Base-by-base conservation (phyloP, 2,329 filamentous ascomycete species). In the Diaporthe longicolla region DNA sequence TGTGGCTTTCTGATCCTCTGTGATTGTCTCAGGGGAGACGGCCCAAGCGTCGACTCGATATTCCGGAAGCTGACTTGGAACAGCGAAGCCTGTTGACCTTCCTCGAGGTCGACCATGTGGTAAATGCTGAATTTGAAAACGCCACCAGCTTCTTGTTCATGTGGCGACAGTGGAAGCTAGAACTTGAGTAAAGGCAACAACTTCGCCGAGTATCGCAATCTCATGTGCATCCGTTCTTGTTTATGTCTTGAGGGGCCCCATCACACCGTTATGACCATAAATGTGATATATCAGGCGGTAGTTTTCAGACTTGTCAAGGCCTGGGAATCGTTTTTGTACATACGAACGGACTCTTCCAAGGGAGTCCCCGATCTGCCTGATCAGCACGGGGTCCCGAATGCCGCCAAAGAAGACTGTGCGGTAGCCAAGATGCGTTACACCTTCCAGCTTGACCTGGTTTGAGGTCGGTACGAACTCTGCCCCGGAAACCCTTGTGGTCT, bases 101-200 rank as follows among this genome's bases (percentile, higher is more conserved):
- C 24, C 29, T 65, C 40, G 26, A 65, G 43, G 43, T 65, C 61
- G 8, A 65, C 43, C 5, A 50, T 19, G n/a, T 65, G 61, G 15
- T 65, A 65, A 6, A 65, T 26, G 29, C 43, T 65, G 21, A 65
- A 65, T 35, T 65, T 50, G 11, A 65, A 65, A 7, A 65, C 61
- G 10, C 19, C 40, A 6, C 61, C 61, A 32, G 29, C 43, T 9
- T 65, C 43, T 65, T 65, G 61, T n/a, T 65, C 61, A 21, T 17
- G 26, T n/a, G 61, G 59, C 5, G 59, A 45, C 5, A 63, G 59
- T 63, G 24, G n/a, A 29, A 43, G 59, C 37, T 43, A 29, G 37
- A 17, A n/a, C 37, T 19, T 26, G 37, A 19, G 9, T 63, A 21
- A 40, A 24, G 21, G 59, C 59, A 29, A 63, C 59, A 43, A 63